Evolutionary conservation across 148 eudicot species (phyloP), one percentile per base, ranked within the genome.

Genomic region (Rhododendron ferrugineum): DNA sequence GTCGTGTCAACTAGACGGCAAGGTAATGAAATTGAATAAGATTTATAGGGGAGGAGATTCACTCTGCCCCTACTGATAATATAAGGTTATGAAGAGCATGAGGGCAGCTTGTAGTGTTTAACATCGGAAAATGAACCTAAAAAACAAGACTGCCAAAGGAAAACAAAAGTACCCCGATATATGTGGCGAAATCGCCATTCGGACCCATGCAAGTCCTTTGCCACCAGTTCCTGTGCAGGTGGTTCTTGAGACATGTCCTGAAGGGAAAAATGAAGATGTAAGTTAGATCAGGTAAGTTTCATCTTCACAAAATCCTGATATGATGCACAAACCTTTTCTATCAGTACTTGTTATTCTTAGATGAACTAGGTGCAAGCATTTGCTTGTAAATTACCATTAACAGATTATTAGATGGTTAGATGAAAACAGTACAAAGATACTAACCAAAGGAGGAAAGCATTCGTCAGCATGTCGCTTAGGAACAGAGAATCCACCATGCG

Each of bases 381-480:
- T 30, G 50, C 30, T 42, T 77, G 26, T n/a, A 9, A 42, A 77
- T 23, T 28, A 42, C 50, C 26, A 14, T 54, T 54, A 56, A 54
- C 47, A 60, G 72, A 81, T 56, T 75, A 15, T 37, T 42, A 84
- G 23, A 26, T 52, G 50, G 68, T 34, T 73, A 22, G 11, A 75
- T 23, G 42, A 60, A 79, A 50, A 26, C 23, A 7, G 36, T 26
- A 66, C 22, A 80, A 44, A 44, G 13, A 78, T 78, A 60, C 87
- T 20, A 46, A 79, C 88, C 83, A 86, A 46, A n/a, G 88, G 83
- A 50, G 85, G 88, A 78, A 86, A 83, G 78, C 66, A 77, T 78
- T 78, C 68, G n/a, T 86, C 72, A 34, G 83, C 88, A 49, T 66
- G 14, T 86, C 42, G 37, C 83, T 83, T 86, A 18, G 88, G 88